These are phyloP conservation scores for Salvia splendens DNA, from an alignment of 257 asterid genomes.

Conservation along the genomic window DNA sequence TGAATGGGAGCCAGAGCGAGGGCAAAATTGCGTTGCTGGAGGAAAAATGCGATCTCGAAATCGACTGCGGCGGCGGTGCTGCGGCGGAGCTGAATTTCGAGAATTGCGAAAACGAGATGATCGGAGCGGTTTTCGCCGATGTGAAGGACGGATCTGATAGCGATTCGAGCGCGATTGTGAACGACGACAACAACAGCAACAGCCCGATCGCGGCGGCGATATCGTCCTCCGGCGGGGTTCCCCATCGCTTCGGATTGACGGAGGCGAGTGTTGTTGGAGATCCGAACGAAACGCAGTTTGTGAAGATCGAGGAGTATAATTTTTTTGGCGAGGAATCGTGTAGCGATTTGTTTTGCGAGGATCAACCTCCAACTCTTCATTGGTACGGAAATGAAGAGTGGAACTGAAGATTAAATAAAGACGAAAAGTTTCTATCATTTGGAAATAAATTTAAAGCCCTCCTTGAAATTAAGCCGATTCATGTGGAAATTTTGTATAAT, in stretches of 20 bases:
- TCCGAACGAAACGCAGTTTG: conserved; percentile 55
- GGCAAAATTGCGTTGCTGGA: conserved; percentile 34
- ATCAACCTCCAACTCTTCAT: conserved; percentile 80
- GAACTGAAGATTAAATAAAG: conserved; percentile 43
- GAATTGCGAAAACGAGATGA: conserved; percentile 21
- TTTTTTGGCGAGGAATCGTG: conserved; percentile 80
- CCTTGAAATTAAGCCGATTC: too few relatives aligned
- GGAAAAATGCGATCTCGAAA: conserved; percentile 36
- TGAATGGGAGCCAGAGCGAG: conserved; percentile 45
- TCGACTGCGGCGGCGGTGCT: conserved; percentile 36
- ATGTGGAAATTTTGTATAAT: too few relatives aligned
- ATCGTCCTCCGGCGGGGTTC: conserved; percentile 49
- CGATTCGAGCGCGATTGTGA: conserved; percentile 81
- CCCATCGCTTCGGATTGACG: conserved; percentile 26
- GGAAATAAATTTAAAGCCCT: too few relatives aligned
- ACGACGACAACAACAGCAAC: conserved; percentile 53
- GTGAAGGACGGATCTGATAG: conserved; percentile 71
- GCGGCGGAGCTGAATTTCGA: conserved; percentile 44
- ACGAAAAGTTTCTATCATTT: neutral
- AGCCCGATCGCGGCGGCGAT: conserved; percentile 56
- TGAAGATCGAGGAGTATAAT: conserved; percentile 81
- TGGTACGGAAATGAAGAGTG: conserved; percentile 77
- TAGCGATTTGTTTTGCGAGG: conserved; percentile 71
- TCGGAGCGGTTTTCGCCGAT: conserved; percentile 42
- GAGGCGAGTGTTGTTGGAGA: conserved; percentile 39